Evolutionary conservation across 768 basidiomycete species (phyloP).

Genomic region (Mycena indigotica): DNA sequence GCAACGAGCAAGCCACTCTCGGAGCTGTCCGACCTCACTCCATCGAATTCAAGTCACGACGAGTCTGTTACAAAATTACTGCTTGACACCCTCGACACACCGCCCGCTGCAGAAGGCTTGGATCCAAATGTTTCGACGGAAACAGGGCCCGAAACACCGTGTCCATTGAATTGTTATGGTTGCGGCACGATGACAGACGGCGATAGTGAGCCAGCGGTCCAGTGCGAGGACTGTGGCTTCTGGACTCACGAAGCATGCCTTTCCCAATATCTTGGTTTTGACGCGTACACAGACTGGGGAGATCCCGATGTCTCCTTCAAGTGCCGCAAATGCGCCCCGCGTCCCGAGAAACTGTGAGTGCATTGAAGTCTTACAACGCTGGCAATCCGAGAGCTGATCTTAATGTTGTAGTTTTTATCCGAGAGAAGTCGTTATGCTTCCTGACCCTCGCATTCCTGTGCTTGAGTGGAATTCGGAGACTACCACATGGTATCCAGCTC

Average conservation of each 20-base stretch:
- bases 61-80: background rate
- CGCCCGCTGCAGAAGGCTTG: background rate
- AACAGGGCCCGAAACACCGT: background rate
- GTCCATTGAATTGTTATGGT: background rate
- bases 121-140: background rate
- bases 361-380: too few species aligned
- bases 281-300: background rate
- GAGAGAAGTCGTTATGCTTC: background rate
- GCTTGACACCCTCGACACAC: background rate
- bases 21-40: too few species aligned
- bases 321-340: background rate
- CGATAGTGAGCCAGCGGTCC: background rate
- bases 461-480: background rate
- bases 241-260: background rate
- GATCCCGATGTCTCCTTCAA: background rate
- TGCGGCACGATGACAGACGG: background rate
- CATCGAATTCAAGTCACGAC: too few species aligned
- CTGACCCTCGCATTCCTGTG: background rate
- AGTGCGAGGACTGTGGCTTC: background rate
- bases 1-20: too few species aligned
- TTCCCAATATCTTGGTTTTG: background rate
- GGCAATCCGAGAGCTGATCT: too few species aligned
- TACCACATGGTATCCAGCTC: background rate
- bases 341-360: background rate
- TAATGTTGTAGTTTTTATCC: background rate